Evolutionary conservation across 768 basidiomycete genomes (phyloP).

Genomic region (Suillus paluster): DNA sequence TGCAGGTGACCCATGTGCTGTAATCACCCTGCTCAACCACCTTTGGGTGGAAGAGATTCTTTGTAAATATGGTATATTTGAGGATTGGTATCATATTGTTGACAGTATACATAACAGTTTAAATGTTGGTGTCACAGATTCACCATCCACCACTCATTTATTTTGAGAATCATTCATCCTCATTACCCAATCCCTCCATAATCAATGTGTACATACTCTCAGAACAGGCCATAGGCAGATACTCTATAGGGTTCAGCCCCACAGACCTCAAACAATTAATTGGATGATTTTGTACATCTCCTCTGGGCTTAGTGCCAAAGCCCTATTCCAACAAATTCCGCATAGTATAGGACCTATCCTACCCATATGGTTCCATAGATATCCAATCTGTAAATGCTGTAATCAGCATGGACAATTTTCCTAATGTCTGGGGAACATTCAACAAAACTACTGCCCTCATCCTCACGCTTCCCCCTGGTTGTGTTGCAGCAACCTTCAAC

Average conservation of each 20-base stretch:
- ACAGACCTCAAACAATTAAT: slow-evolving; percentile 35
- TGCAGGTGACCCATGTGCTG: slow-evolving; percentile 34
- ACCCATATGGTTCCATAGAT: no score
- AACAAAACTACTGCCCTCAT: no score
- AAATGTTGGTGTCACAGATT: slow-evolving; percentile 34
- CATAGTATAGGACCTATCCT: slow-evolving; percentile 40
- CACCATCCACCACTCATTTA: slow-evolving; percentile 22
- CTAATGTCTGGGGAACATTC: no score
- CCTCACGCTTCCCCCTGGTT: no score
- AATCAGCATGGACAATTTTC: no score
- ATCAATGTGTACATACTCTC: slow-evolving; percentile 36
- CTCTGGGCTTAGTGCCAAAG: slow-evolving; percentile 45
- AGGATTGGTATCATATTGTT: slow-evolving; percentile 33
- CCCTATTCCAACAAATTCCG: slow-evolving; percentile 34
- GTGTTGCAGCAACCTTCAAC: no score
- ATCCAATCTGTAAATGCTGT: no score
- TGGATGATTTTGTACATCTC: slow-evolving; percentile 45
- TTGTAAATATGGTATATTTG: slow-evolving; percentile 15
- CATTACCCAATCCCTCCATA: slow-evolving; percentile 29
- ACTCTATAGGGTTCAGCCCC: slow-evolving; percentile 34
- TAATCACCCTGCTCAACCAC: slow-evolving; percentile 35
- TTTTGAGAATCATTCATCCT: slow-evolving; percentile 41
- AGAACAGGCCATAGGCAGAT: slow-evolving; percentile 17
- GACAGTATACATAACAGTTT: slow-evolving; percentile 41
- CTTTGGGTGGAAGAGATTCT: slow-evolving; percentile 17